Percentiles rank a stretch among this genome's conserved stretches.
These are phyloP conservation scores for Nakazawaea populi DNA, from an alignment of 805 yeast genomes.

Conservation along the genomic window DNA sequence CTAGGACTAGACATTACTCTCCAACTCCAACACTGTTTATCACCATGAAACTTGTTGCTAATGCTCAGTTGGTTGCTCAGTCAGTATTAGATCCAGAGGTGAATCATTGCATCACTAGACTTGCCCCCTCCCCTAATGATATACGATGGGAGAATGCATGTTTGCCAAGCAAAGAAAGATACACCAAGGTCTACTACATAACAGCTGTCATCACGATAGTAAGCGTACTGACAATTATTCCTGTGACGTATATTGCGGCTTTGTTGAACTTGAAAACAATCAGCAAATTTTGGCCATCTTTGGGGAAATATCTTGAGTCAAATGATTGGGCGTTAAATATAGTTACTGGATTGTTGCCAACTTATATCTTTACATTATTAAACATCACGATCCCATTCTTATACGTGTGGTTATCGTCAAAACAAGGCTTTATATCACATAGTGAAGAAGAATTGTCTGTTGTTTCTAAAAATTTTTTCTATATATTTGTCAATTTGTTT, in stretches of 20 bases:
- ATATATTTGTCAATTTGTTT: conserved; percentile 55
- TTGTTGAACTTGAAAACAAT: conserved; percentile 76
- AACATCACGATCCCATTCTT: conserved; percentile 81
- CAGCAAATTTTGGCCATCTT: conserved; percentile 71
- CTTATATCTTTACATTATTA: conserved; percentile 81
- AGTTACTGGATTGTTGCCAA: conserved; percentile 86
- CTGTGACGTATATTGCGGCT: conserved; percentile 81
- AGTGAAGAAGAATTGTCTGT: conserved; percentile 90
- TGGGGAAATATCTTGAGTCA: conserved; percentile 60
- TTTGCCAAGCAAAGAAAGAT: conserved; percentile 66
- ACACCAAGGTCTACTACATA: conserved; percentile 56
- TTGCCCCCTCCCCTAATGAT: conserved; percentile 97
- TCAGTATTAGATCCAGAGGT: conserved; percentile 90
- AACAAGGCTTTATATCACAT: conserved; percentile 86
- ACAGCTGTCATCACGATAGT: conserved; percentile 62
- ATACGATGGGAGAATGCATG: conserved; percentile 90
- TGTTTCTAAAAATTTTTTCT: conserved; percentile 85
- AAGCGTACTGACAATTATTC: conserved; percentile 70
- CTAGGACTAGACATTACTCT: conserved; percentile 64
- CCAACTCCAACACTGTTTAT: conserved; percentile 90
- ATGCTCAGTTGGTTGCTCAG: conserved; percentile 96
- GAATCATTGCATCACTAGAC: conserved; percentile 68
- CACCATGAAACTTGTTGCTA: conserved; percentile 91
- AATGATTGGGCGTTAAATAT: conserved; percentile 70
- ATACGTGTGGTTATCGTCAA: conserved; percentile 74